Base-by-base conservation (phyloP, 192 early-diverging fungal genomes). In the Coemansia umbellata region DNA sequence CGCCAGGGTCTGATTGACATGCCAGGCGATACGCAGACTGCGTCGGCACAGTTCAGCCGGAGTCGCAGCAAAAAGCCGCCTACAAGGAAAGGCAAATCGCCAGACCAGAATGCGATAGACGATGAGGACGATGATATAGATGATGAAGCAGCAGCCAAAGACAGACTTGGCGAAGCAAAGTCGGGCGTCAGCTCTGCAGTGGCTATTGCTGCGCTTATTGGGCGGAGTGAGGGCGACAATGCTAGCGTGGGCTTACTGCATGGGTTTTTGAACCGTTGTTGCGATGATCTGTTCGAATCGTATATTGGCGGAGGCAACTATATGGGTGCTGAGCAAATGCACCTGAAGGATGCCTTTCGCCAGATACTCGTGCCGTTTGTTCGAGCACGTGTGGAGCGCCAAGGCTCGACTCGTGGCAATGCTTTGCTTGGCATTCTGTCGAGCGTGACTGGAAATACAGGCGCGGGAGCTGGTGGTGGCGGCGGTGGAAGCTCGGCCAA, bases 201-300 rank as follows among this genome's bases (percentile, higher is more conserved):
- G 39, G 72, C 72, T 9, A 75, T 75, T 47, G 65, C 72, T 0
- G 72, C 61, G 44, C 57, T 75, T 21, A 75, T 75, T 23, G 72
- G 72, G 17, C 66, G 74, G 31, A 68, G 68, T 42, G 74, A 77
- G 58, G 67, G 66, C 54, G 74, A 70, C 31, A 61, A 59, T 36
- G 74, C 74, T 2, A 56, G 58, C 24, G 65, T 68, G 14, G 66
- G 82, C 37, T 70, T 87, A 6, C 69, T 91, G n/a, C 77, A 82
- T 10, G 81, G 82, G 21, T 87, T 86, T 19, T 58, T 95, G 41
- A 86, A 94, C 55, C 88, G 93, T 28, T 94, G 87, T 60, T 86
- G 94, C 68, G 91, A 93, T 47, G 95, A 98, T 56, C 80, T 98
- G 44, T 98, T 94, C 73, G 90, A 96, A 23, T 90, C 95, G 30